phyloP scores from a whole-genome alignment of 805 yeast genomes.

The Ogataea glucozyma region DNA sequence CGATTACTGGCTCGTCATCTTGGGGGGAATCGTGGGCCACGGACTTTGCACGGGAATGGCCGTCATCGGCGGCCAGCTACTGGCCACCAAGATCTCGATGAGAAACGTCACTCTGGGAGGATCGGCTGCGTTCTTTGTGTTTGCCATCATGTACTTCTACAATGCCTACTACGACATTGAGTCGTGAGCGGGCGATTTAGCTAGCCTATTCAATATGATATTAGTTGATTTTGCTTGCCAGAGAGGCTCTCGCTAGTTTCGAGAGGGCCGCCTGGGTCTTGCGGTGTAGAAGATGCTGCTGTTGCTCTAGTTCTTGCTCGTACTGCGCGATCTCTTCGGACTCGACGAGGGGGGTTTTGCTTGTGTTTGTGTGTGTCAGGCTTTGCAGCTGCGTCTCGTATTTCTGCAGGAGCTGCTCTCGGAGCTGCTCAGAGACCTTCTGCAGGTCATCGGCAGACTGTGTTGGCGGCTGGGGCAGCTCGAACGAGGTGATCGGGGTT shows the following conservation, averaged over 20 bases:
- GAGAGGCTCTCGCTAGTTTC: neutral
- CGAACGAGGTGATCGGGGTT: conserved; percentile 1
- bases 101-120: conserved; percentile 92
- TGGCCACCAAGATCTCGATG: conserved; percentile 88
- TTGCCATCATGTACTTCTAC: conserved; percentile 76
- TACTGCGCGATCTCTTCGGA: conserved; percentile 1
- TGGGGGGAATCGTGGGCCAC: conserved; percentile 91
- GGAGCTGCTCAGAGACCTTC: neutral
- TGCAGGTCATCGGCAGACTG: conserved; percentile 1
- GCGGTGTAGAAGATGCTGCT: neutral
- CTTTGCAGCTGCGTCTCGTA: neutral
- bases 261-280: neutral
- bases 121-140: conserved; percentile 79
- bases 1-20: conserved; percentile 82
- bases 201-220: neutral
- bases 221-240: conserved; percentile 4
- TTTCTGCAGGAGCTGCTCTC: neutral
- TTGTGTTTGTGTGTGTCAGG: neutral
- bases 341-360: neutral
- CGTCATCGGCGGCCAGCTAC: conserved; percentile 87
- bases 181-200: conserved; percentile 10
- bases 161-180: conserved; percentile 50
- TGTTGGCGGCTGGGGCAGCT: neutral
- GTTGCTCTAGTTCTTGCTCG: neutral
- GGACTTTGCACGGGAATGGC: conserved; percentile 85